Evolutionary conservation across 495 filamentous ascomycete species (phyloP), one percentile per base, ranked within the genome.

Genomic region (Podospora fimiseda): DNA sequence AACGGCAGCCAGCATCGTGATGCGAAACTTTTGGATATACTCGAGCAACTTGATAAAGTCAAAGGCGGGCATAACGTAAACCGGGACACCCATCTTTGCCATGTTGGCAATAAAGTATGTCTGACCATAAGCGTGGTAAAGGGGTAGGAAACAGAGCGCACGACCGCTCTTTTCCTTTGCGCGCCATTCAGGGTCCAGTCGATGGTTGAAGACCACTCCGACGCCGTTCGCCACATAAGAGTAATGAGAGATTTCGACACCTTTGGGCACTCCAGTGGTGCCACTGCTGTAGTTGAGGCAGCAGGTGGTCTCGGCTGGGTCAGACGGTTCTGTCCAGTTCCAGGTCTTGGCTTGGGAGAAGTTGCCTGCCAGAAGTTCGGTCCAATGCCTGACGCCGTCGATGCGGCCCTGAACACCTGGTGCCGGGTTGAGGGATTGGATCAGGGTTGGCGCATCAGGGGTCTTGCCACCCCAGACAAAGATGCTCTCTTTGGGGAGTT

Each of bases 201-300:
- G 56, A 3, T 65, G 63, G n/a, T 80, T 54, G 57, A 71, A 64
- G 18, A 70, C 73, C 8, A 79, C 72, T 51, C 86, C 76, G 47
- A 70, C 53, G 33, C 79, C 77, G 63, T 93, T 90, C 44, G 86
- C 73, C 18, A 87, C 73, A 59, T 90, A 86, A 55, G 87, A 84
- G 36, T 71, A 67, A 66, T 94, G 89, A 13, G 82, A 78, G 55
- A 93, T 83, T 65, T 87, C 83, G 20, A 92, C 89, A 19, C 89
- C 89, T 63, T 94, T 95, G 13, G 89, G 86, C 5, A 88, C 73
- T 2, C 89, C 89, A 0, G 89, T 94, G 7, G 89, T 95, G 2
- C 89, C 89, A 45, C 76, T 80, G 49, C 76, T 82, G 67, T 90
- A 90, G 59, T 89, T 89, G 48, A 91, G 73, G 42, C 71, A 75